Percentiles rank a stretch among this genome's conserved stretches.
Evolutionary conservation across 2,329 filamentous ascomycete species (phyloP).

Genomic region (Polytolypa hystricis): DNA sequence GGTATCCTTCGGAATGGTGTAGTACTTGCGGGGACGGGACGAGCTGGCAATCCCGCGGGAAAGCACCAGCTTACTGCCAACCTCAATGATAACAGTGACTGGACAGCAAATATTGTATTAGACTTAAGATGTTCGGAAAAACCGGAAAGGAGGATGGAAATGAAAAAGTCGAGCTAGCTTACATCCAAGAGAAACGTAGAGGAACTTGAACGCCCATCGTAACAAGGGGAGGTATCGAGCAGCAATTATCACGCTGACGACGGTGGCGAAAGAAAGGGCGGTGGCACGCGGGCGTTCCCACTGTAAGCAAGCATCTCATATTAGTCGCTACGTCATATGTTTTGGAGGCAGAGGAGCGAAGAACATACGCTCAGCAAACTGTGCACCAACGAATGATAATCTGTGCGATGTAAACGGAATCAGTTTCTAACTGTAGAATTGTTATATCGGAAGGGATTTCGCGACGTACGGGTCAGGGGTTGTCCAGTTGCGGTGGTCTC

Average conservation of each 20-base stretch:
- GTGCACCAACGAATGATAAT: constrained; percentile 58
- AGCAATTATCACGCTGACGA: constrained; percentile 50
- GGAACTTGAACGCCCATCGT: constrained; percentile 50
- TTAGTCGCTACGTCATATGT: too few species aligned
- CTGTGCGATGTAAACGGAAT: constrained; percentile 19
- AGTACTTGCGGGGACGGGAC: constrained; percentile 54
- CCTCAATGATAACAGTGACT: constrained; percentile 48
- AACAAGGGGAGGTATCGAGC: constrained; percentile 52
- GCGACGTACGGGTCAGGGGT: constrained; percentile 46
- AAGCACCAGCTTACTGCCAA: constrained; percentile 44
- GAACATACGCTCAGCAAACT: constrained; percentile 49
- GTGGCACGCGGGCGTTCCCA: constrained; percentile 58
- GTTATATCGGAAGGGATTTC: not conserved
- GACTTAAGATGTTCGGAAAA: not conserved
- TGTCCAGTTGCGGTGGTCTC: constrained; percentile 49
- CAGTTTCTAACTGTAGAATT: not conserved
- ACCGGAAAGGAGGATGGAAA: not conserved
- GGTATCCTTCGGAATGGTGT: constrained; percentile 53
- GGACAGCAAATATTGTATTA: constrained; percentile 9
- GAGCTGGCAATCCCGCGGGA: constrained; percentile 50
- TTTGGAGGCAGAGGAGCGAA: not conserved
- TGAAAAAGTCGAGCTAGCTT: constrained; percentile 18
- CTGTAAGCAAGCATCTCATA: constrained; percentile 23
- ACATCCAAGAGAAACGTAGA: constrained; percentile 50
- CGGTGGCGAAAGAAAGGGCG: constrained; percentile 46